Base-by-base conservation (phyloP, 192 early-diverging fungal species). In the Linderina pennispora region DNA sequence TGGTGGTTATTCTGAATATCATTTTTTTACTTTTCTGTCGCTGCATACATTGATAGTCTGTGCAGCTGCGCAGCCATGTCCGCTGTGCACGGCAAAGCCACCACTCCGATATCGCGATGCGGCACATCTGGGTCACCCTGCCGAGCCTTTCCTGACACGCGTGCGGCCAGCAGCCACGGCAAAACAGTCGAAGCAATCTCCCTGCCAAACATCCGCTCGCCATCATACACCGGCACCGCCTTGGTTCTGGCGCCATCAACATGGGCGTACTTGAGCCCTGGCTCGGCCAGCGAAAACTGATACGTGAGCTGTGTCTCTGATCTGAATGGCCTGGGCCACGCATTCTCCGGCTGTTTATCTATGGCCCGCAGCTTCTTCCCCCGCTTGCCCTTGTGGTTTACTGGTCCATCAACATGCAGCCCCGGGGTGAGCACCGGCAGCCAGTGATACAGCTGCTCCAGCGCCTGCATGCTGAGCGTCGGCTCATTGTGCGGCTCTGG, bases 61-160 rank as follows among this genome's bases (percentile, higher is more conserved):
- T 71, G 35, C 25, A 71, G 28, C 39, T 63, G 59, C 0, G 60
- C 43, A 8, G 60, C 59, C 16, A 71, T 51, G 1, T 59, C 51
- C 2, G 36, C 43, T 1, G 67, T 71, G 32, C 67, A 63, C 13
- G 67, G 67, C 47, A 71, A 41, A 0, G 55, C 51, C 8, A 63
- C 67, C 2, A 71, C 18, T 24, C 67, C 67, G n/a, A 71, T 28
- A 18, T 59, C 55, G 14, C 22, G 9, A 9, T 8, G 9, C 7
- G 16, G 8, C n/a, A 31, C 13, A 1, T 36, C 13, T n/a, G 23
- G 8, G 11, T 10, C 20, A 3, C 2, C 25, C 19, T n/a, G 13
- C 7, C 14, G 10, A 17, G 16, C 6, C 13, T 1, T 10, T 3
- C 23, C 16, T 8, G 41, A 3, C 4, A 28, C 19, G 0, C 54